phyloP scores from a whole-genome alignment of 768 basidiomycete species.

The Tricholoma hemisulphureum region DNA sequence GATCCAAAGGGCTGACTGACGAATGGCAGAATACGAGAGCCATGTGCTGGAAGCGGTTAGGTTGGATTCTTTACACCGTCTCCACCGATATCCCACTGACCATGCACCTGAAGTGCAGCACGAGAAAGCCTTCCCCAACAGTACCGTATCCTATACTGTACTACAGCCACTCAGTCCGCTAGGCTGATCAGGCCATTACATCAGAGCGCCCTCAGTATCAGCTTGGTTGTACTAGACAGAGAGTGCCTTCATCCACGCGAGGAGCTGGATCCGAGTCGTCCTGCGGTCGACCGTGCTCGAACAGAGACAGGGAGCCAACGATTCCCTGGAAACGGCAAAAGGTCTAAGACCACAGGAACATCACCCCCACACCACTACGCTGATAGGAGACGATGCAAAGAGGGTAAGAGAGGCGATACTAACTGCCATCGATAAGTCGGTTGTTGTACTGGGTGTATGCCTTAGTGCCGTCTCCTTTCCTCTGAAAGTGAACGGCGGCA shows the following conservation, averaged over 20 bases:
- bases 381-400: slow-evolving; percentile 37
- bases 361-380: slow-evolving; percentile 23
- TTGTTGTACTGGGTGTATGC: slow-evolving; percentile 95
- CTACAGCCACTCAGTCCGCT: slow-evolving; percentile 15
- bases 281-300: slow-evolving; percentile 12
- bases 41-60: slow-evolving; percentile 31
- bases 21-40: slow-evolving; percentile 1
- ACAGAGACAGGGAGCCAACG: slow-evolving; percentile 48
- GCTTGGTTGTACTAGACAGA: background rate
- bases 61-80: slow-evolving; percentile 15
- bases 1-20: slow-evolving; percentile 8
- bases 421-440: slow-evolving; percentile 99
- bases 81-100: slow-evolving; percentile 20
- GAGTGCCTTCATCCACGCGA: background rate
- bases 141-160: slow-evolving; percentile 13
- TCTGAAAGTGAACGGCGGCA: slow-evolving; percentile 82
- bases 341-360: slow-evolving; percentile 26
- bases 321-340: slow-evolving; percentile 38
- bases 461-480: slow-evolving; percentile 86
- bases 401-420: slow-evolving; percentile 71
- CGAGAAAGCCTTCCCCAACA: slow-evolving; percentile 12
- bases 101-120: slow-evolving; percentile 14
- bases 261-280: background rate
- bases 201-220: background rate
- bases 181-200: slow-evolving; percentile 1